A percentile compares a stretch with the other conserved stretches of the same genome.
phyloP scores from a whole-genome alignment of 2,329 filamentous ascomycete genomes.

The Aspergillus sp. region DNA sequence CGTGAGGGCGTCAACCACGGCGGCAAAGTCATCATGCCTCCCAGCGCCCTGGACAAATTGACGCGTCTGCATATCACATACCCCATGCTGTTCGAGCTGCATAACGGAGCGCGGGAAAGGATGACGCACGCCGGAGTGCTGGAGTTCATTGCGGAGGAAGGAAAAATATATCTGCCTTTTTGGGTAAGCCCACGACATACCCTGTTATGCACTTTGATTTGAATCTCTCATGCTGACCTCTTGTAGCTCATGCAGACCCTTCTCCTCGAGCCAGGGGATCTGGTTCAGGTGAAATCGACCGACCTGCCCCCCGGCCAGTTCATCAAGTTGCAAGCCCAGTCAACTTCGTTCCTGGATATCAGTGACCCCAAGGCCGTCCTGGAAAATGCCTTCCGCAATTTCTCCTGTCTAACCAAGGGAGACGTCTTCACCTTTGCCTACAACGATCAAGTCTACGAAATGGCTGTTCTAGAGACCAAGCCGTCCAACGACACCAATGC shows the following conservation, averaged over 20 bases:
- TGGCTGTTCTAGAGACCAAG: slow-evolving; percentile 91
- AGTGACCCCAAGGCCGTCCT: slow-evolving; percentile 96
- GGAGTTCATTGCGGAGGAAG: slow-evolving; percentile 97
- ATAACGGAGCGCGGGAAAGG: slow-evolving; percentile 76
- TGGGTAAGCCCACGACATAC: slow-evolving; percentile 62
- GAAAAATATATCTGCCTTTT: slow-evolving; percentile 90
- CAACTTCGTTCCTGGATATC: slow-evolving; percentile 90
- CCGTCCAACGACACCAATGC: slow-evolving; percentile 78
- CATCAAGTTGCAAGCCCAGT: slow-evolving; percentile 96
- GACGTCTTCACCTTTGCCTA: slow-evolving; percentile 96
- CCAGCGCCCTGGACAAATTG: slow-evolving; percentile 93
- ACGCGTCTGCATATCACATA: slow-evolving; percentile 95
- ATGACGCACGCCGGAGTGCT: slow-evolving; percentile 92
- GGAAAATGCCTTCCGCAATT: slow-evolving; percentile 94
- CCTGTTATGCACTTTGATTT: neutral
- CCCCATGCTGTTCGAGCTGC: slow-evolving; percentile 93
- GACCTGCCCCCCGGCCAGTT: slow-evolving; percentile 85
- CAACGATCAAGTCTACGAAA: slow-evolving; percentile 90
- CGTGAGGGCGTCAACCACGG: slow-evolving; percentile 90
- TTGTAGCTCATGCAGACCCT: slow-evolving; percentile 88
- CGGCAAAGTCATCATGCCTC: slow-evolving; percentile 96
- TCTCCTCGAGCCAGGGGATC: slow-evolving; percentile 83
- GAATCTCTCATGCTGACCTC: slow-evolving; percentile 4
- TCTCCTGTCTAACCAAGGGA: slow-evolving; percentile 87
- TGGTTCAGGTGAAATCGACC: slow-evolving; percentile 92